These are phyloP conservation scores for Waltergamsia citrina DNA, from an alignment of 2,329 filamentous ascomycete genomes.

Conservation along the genomic window DNA sequence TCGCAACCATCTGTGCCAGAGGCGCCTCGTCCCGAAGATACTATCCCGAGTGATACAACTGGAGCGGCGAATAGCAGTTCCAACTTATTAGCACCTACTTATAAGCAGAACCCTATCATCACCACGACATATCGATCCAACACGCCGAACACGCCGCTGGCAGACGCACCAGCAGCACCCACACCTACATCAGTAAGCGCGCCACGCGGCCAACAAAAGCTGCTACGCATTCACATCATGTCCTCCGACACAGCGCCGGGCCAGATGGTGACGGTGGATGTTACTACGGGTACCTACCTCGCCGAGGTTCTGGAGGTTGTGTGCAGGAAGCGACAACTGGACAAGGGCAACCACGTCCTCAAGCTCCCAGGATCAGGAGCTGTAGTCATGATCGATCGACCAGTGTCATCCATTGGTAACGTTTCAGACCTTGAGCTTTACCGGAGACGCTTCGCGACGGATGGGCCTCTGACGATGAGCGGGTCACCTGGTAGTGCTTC, in stretches of 20 bases:
- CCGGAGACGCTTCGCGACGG: conserved; percentile 65
- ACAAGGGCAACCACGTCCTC: conserved; percentile 71
- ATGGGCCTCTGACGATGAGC: conserved; percentile 59
- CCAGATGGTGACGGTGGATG: conserved; percentile 64
- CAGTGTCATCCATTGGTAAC: conserved; percentile 69
- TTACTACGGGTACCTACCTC: conserved; percentile 75
- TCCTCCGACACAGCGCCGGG: conserved; percentile 61
- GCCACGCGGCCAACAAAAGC: conserved; percentile 55
- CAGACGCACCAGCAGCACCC: conserved; percentile 45
- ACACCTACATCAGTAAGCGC: conserved; percentile 31
- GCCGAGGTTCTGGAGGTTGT: conserved; percentile 73
- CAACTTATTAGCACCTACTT: conserved; percentile 17
- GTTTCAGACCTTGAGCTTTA: conserved; percentile 67
- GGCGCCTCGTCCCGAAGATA: conserved; percentile 23
- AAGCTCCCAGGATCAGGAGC: conserved; percentile 68
- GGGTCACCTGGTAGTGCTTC: conserved; percentile 61
- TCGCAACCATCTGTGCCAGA: conserved; percentile 8
- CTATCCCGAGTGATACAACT: conserved; percentile 14
- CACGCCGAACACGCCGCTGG: conserved; percentile 38
- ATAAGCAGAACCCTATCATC: conserved; percentile 47
- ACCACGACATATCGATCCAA: conserved; percentile 50
- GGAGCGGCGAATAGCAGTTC: conserved; percentile 18
- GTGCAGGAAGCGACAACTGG: conserved; percentile 67
- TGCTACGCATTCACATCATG: conserved; percentile 62
- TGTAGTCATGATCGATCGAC: conserved; percentile 67